These are phyloP conservation scores for Candida wancherniae DNA, from an alignment of 805 yeast genomes.

Conservation along the genomic window DNA sequence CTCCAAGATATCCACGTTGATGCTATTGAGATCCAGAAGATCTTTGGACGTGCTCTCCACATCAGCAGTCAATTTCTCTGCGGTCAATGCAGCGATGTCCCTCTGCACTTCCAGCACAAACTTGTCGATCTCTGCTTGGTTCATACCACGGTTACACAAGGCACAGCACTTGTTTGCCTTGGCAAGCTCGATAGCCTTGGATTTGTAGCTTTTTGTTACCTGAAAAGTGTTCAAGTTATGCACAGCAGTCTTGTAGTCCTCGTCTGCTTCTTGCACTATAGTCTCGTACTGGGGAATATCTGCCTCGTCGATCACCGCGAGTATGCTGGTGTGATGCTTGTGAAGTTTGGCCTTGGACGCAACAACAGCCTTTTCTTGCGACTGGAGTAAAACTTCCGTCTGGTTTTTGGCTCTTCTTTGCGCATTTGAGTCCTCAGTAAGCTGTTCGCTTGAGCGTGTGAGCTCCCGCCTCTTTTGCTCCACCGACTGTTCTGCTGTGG, in stretches of 20 bases:
- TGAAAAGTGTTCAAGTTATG: slow-evolving; percentile 65
- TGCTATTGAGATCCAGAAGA: slow-evolving; percentile 24
- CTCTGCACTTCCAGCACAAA: slow-evolving; percentile 27
- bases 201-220: slow-evolving; percentile 66
- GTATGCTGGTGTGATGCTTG: slow-evolving; percentile 14
- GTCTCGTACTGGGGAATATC: slow-evolving; percentile 50
- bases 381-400: slow-evolving; percentile 1
- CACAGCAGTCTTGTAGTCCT: slow-evolving; percentile 53
- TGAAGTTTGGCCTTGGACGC: slow-evolving; percentile 4
- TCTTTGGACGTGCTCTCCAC: slow-evolving; percentile 30
- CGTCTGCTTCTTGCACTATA: slow-evolving; percentile 52
- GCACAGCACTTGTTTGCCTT: slow-evolving; percentile 55
- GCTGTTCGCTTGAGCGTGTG: not conserved
- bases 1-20: slow-evolving; percentile 25
- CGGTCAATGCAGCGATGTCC: slow-evolving; percentile 26
- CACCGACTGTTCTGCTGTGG: slow-evolving; percentile 12
- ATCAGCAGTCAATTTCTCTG: slow-evolving; percentile 25
- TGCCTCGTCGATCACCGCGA: slow-evolving; percentile 24
- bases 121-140: slow-evolving; percentile 27
- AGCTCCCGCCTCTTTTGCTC: slow-evolving; percentile 3
- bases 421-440: too few relatives aligned
- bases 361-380: slow-evolving; percentile 1
- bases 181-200: slow-evolving; percentile 64
- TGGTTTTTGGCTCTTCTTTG: slow-evolving; percentile 1
- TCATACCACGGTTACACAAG: slow-evolving; percentile 67